Conservation (phyloP, 1,284 basidiomycete genomes). For the Abortiporus biennis region DNA sequence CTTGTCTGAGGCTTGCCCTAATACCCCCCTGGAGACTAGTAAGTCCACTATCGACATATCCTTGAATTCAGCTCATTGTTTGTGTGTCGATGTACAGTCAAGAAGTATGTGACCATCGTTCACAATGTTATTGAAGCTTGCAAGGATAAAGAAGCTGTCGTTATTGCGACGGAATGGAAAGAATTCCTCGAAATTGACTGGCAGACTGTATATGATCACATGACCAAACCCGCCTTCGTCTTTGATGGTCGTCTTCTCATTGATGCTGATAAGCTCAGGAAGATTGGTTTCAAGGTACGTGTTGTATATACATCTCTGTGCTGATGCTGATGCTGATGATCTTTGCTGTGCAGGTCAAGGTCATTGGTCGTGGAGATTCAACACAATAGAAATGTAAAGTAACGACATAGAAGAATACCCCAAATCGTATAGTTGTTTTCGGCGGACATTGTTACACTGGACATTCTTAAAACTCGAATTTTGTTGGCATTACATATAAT, state of each 20-base stretch:
- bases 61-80: neutral
- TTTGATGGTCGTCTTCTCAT: constrained; percentile 91
- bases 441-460: too few relatives aligned
- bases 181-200: constrained; percentile 94
- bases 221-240: constrained; percentile 95
- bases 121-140: constrained; percentile 82
- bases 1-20: constrained; percentile 61
- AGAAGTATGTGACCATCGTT: constrained; percentile 83
- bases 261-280: constrained; percentile 71
- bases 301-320: neutral
- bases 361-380: constrained; percentile 25
- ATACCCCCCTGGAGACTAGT: constrained; percentile 52
- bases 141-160: constrained; percentile 85
- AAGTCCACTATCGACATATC: constrained; percentile 26
- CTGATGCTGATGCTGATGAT: constrained; percentile 1
- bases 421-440: too few relatives aligned
- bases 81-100: constrained; percentile 43
- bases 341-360: constrained; percentile 21
- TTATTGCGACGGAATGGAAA: constrained; percentile 93
- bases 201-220: constrained; percentile 76
- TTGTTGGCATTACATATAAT: too few relatives aligned
- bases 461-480: too few relatives aligned
- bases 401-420: too few relatives aligned
- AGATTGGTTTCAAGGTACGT: constrained; percentile 91
- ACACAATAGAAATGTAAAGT: too few relatives aligned